Evolutionary conservation across 2,329 filamentous ascomycete genomes (phyloP), one percentile per base, ranked within the genome.

Genomic region (Capronia coronata): DNA sequence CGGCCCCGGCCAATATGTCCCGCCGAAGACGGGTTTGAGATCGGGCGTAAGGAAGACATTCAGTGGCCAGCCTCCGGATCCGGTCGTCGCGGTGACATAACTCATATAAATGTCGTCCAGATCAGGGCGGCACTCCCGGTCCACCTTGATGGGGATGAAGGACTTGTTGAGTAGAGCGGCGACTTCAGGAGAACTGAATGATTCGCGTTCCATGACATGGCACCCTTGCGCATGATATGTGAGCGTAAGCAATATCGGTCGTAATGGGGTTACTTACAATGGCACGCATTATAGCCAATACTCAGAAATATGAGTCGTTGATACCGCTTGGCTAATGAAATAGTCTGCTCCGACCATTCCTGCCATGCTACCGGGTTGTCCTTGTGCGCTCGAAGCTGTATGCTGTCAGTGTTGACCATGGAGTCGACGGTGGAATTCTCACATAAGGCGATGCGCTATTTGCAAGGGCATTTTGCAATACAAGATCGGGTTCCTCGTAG

Each of bases 61-160:
- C 53, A 97, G 71, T 1, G 93, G 93, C 90, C 93, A 97, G 32
- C 93, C 93, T 8, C 89, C 91, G 1, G 80, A 84, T 16, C 86
- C 89, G 51, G 86, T 94, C 9, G 93, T 91, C 1, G 91, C 91
- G 66, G 96, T 89, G 34, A 95, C 84, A 67, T 95, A 98, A 71
- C 95, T 95, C 88, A 96, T 96, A 67, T 97, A 97, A 57, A 97
- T 90, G 54, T 86, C 83, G 64, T 98, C 93, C 57, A 97, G 82
- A 64, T 97, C 90, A 7, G 91, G 91, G 21, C 91, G 82, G 68
- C 95, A 88, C 68, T 98, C 93, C 52, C 90, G 82, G 68, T 98
- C 93, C 62, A 97, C 80, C 61, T 96, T 86, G 65, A 97, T 82
- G 2, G 93, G 91, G 38, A 98, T 81, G 67, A 97, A 98, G 49